Percentiles rank a stretch among this genome's conserved stretches.
Evolutionary conservation across 805 yeast species (phyloP).

Genomic region (Candida xyloterini): DNA sequence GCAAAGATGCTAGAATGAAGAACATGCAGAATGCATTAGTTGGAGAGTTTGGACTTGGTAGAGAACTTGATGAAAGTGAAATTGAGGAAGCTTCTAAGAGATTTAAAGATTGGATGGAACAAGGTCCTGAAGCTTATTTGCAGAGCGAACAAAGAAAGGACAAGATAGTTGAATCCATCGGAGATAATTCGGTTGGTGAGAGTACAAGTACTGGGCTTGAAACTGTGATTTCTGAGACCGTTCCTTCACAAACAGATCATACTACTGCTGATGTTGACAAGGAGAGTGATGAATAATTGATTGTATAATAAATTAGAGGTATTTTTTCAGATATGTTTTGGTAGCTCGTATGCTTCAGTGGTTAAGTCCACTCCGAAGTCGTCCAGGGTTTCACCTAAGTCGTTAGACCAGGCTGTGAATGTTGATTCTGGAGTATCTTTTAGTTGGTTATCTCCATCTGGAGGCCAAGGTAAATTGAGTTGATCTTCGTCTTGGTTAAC

Average conservation of each 20-base stretch:
- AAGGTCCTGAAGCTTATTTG: slow-evolving; percentile 38
- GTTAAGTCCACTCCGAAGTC: slow-evolving; percentile 88
- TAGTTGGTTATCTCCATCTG: slow-evolving; percentile 57
- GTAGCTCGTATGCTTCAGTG: slow-evolving; percentile 40
- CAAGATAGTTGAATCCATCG: slow-evolving; percentile 15
- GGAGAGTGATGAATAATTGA: slow-evolving; percentile 6
- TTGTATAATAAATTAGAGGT: slow-evolving; percentile 8
- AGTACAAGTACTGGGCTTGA: slow-evolving; percentile 15
- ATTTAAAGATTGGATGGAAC: slow-evolving; percentile 34
- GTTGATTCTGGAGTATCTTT: slow-evolving; percentile 3
- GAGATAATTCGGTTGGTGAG: slow-evolving; percentile 13
- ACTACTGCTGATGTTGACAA: slow-evolving; percentile 12
- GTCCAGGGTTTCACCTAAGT: slow-evolving; percentile 75
- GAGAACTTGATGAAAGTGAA: slow-evolving; percentile 41
- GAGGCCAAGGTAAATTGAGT: slow-evolving; percentile 86
- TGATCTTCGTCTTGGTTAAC: slow-evolving; percentile 60
- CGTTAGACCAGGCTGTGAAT: slow-evolving; percentile 58
- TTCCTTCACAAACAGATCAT: slow-evolving; percentile 11
- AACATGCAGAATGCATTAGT: slow-evolving; percentile 41
- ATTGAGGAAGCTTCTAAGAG: slow-evolving; percentile 32
- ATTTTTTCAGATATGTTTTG: slow-evolving; percentile 11
- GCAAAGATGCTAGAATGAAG: slow-evolving; percentile 15
- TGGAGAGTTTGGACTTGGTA: slow-evolving; percentile 58
- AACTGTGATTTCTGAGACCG: slow-evolving; percentile 15
- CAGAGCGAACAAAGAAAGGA: slow-evolving; percentile 21